Conservation (phyloP, 768 basidiomycete species). For the Sistotremastrum niveocremeum region DNA sequence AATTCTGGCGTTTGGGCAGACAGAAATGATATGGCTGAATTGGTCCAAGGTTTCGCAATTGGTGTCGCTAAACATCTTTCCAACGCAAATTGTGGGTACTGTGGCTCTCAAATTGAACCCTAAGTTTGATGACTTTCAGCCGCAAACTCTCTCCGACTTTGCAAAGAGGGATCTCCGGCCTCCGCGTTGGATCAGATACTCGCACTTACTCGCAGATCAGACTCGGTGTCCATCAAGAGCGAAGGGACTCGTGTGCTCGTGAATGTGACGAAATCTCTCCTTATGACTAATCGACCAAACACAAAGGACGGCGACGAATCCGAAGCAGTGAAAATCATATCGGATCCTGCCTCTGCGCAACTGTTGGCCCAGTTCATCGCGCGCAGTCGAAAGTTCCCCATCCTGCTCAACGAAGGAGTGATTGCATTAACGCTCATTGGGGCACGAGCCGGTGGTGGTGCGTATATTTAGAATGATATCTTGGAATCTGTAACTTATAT, state of each 20-base stretch:
- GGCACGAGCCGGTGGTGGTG: constrained; percentile 52
- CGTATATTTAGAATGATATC: constrained; percentile 12
- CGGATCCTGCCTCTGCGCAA: constrained; percentile 39
- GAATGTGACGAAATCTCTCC: constrained; percentile 70
- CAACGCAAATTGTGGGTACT: constrained; percentile 48
- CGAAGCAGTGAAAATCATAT: constrained; percentile 36
- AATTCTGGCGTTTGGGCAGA: constrained; percentile 57
- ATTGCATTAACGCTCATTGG: constrained; percentile 71
- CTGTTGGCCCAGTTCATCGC: constrained; percentile 60
- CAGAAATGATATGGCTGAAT: constrained; percentile 69
- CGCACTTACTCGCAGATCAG: constrained; percentile 61
- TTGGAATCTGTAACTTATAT: neutral
- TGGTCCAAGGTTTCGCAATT: constrained; percentile 79
- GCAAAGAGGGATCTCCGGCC: constrained; percentile 11
- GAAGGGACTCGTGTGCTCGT: constrained; percentile 85
- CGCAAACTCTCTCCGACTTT: neutral
- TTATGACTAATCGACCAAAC: constrained; percentile 24
- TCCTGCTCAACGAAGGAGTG: constrained; percentile 81
- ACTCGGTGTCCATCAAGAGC: constrained; percentile 70
- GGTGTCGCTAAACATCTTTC: constrained; percentile 85
- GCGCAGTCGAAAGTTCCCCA: constrained; percentile 65
- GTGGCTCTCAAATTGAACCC: neutral
- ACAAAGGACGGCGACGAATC: constrained; percentile 22
- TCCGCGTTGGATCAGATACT: constrained; percentile 55
- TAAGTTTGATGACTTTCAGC: neutral